Evolutionary conservation across 2,329 filamentous ascomycete genomes (phyloP), one percentile per base, ranked within the genome.

Genomic region (Beauveria sp.): DNA sequence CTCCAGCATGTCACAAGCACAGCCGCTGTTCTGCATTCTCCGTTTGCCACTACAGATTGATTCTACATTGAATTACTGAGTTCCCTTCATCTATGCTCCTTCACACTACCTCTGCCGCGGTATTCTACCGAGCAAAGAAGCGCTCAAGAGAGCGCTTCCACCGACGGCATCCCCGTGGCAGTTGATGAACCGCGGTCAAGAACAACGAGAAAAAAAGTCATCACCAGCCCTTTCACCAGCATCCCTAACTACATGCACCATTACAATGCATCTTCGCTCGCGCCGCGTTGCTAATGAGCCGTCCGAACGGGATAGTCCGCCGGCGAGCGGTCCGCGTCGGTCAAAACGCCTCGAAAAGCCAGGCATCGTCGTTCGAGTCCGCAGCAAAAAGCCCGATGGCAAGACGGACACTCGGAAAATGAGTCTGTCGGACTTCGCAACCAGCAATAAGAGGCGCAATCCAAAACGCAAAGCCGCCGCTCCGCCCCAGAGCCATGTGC

Each of bases 401-500:
- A 41, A 48, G 24, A 22, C 28, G 4, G 16, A 16, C 6, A 34
- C 24, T 24, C 44, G 14, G 20, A 43, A 18, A 40, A 61, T 61
- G 59, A 55, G 52, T 46, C 52, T 51, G 43, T 24, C 26, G 10
- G 44, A 51, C 5, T 14, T 16, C 40, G 62, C 59, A 22, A 65
- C 66, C 64, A 63, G 47, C 50, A 68, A 68, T 34, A 60, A 66
- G 30, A 68, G 71, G 52, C 72, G 76, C 18, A 77, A 75, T 55
- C 76, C 77, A 2, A 80, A 80, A 66, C 75, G 78, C 52, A 80
- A 76, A 64, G 77, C 75, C 5, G 71, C 71, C 20, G 71, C 67
- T 7, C 71, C 74, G 28, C 66, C 63, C 1, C 54, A 62, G n/a
- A 47, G 52, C 16, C 67, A 69, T 40, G 68, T 72, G 26, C 61